phyloP scores from a whole-genome alignment of 345 rosid species.

The Cochlearia excelsa region DNA sequence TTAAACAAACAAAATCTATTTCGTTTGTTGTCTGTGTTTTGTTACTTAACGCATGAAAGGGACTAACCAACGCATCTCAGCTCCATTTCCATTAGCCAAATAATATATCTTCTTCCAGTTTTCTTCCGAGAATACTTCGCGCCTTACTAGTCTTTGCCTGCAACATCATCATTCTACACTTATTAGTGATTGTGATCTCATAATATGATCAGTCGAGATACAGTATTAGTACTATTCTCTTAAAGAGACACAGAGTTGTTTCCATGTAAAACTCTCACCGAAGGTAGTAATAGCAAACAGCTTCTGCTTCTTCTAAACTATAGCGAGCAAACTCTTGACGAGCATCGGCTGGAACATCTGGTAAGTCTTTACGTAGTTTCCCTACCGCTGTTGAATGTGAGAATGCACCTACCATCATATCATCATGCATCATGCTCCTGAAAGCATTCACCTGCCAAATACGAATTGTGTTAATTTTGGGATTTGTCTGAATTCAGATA shows the following conservation, averaged over 20 bases:
- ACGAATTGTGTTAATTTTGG: conserved; percentile 29
- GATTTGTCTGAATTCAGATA: conserved; percentile 11
- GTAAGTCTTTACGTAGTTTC: conserved; percentile 79
- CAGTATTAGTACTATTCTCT: background rate
- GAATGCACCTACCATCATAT: conserved; percentile 96
- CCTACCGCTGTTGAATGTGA: conserved; percentile 96
- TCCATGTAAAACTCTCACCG: conserved; percentile 50
- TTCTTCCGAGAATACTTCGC: conserved; percentile 77
- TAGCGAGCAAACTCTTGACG: conserved; percentile 72
- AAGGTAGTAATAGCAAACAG: conserved; percentile 84
- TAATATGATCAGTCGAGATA: too few relatives aligned
- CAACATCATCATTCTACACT: conserved; percentile 2
- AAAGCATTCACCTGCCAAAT: conserved; percentile 81
- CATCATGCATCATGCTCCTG: conserved; percentile 86
- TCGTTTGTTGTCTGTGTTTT: background rate
- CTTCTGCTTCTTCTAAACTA: conserved; percentile 71
- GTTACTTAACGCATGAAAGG: conserved; percentile 63
- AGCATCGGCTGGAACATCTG: conserved; percentile 83
- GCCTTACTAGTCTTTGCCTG: conserved; percentile 82
- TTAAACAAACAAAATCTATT: conserved; percentile 21
- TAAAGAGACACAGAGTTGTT: background rate
- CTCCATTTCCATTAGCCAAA: conserved; percentile 87
- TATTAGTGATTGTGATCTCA: conserved; percentile 1
- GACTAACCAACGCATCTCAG: conserved; percentile 75
- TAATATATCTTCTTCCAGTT: conserved; percentile 79